Percentiles rank a stretch among this genome's conserved stretches.
Conservation (phyloP, 164 flowering plant genomes). For the Vitis rotundifolia region DNA sequence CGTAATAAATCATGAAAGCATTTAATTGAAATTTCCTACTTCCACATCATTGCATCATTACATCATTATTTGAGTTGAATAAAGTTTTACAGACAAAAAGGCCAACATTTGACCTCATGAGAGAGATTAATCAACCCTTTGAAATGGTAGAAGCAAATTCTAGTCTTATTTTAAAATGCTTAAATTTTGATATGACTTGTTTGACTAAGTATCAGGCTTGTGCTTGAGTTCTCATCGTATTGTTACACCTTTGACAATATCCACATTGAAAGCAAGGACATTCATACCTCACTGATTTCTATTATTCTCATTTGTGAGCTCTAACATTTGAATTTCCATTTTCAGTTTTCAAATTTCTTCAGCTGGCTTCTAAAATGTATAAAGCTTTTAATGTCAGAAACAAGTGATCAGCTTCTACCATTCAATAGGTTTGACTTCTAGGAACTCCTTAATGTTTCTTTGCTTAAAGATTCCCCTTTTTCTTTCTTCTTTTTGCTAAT, state of each 20-base stretch:
- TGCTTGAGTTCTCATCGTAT: too few relatives aligned
- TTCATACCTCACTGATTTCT: background rate
- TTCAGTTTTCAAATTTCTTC: constrained; percentile 95
- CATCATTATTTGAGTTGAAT: too few relatives aligned
- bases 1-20: too few relatives aligned
- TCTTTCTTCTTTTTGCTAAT: constrained; percentile 6
- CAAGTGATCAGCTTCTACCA: constrained; percentile 76
- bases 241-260: background rate
- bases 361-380: constrained; percentile 83
- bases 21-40: too few relatives aligned
- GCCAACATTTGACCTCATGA: too few relatives aligned
- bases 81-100: too few relatives aligned
- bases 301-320: constrained; percentile 1
- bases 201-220: too few relatives aligned
- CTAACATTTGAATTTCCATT: constrained; percentile 8
- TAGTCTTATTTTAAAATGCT: too few relatives aligned
- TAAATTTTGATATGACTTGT: too few relatives aligned
- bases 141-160: too few relatives aligned
- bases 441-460: constrained; percentile 11
- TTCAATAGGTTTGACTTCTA: constrained; percentile 62
- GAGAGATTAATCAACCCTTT: too few relatives aligned
- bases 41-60: too few relatives aligned
- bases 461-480: background rate
- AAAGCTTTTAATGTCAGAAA: constrained; percentile 83
- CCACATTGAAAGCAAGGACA: background rate